These are phyloP conservation scores for Sequoiadendron giganteum DNA, from an alignment of 75 land plant genomes.

Conservation along the genomic window DNA sequence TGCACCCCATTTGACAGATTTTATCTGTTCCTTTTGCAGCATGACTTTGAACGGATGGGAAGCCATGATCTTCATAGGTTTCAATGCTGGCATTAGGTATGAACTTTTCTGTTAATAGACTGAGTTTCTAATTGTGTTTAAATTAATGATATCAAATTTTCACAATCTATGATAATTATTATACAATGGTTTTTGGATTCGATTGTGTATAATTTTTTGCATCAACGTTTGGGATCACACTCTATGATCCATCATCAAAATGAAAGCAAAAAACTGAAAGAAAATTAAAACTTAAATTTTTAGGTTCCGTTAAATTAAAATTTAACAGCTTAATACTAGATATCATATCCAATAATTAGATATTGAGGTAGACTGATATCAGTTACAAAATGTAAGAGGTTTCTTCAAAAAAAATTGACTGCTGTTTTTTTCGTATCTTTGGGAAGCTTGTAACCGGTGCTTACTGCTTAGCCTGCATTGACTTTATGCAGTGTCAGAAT, in stretches of 20 bases:
- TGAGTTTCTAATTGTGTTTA: background rate
- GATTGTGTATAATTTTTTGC: too few relatives aligned
- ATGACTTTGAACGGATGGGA: slow-evolving; percentile 74
- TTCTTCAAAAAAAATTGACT: background rate
- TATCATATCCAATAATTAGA: background rate
- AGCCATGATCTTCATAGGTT: slow-evolving; percentile 56
- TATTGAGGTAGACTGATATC: too few relatives aligned
- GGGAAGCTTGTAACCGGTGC: background rate
- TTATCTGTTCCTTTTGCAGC: slow-evolving; percentile 26
- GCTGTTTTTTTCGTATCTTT: background rate
- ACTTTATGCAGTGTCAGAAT: slow-evolving; percentile 49
- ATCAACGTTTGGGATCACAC: too few relatives aligned
- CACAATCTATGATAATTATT: too few relatives aligned
- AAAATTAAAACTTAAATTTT: too few relatives aligned
- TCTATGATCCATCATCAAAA: too few relatives aligned
- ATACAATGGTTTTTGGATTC: too few relatives aligned
- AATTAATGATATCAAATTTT: too few relatives aligned
- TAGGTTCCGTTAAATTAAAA: background rate
- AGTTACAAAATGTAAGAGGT: too few relatives aligned
- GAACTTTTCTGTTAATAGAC: background rate
- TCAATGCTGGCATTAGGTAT: slow-evolving; percentile 68
- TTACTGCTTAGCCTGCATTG: background rate
- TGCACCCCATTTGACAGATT: background rate
- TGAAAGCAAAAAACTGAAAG: too few relatives aligned
- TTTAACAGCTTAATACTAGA: background rate